Conservation (phyloP, 2,329 filamentous ascomycete species). For the Ophiocordyceps australis region DNA sequence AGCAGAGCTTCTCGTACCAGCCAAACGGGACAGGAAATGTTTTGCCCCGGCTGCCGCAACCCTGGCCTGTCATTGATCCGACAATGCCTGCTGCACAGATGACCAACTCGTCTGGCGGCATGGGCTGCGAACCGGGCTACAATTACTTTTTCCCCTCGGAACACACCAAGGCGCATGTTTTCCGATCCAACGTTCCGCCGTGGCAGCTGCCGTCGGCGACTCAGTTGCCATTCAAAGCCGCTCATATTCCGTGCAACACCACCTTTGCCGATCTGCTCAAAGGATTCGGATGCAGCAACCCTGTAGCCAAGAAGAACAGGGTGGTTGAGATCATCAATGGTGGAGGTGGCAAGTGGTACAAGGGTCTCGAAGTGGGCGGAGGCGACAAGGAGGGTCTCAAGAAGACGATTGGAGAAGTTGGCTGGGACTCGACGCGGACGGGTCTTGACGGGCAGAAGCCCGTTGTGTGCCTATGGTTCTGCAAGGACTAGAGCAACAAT, state of each 20-base stretch:
- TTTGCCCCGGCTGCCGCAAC: conserved; percentile 19
- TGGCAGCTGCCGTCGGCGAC: conserved; percentile 29
- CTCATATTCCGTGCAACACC: conserved; percentile 32
- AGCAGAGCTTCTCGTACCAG: conserved; percentile 13
- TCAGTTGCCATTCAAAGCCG: conserved; percentile 25
- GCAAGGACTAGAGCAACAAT: conserved; percentile 22
- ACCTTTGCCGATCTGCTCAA: conserved; percentile 37
- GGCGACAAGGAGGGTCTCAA: conserved; percentile 27
- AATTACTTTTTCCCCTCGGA: conserved; percentile 41
- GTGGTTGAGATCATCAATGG: conserved; percentile 37
- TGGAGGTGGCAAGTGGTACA: conserved; percentile 40
- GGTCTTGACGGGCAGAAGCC: conserved; percentile 29
- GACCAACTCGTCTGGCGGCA: conserved; percentile 36
- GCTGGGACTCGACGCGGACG: conserved; percentile 35
- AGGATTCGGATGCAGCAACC: conserved; percentile 37
- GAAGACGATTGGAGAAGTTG: conserved; percentile 33
- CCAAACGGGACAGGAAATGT: conserved; percentile 18
- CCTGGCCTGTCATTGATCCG: conserved; percentile 21
- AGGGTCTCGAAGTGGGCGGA: conserved; percentile 30
- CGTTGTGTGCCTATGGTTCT: conserved; percentile 42
- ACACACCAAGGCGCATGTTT: conserved; percentile 41
- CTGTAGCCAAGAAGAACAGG: conserved; percentile 29
- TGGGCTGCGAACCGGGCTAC: conserved; percentile 42
- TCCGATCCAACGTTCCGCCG: conserved; percentile 29
- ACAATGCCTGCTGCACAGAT: conserved; percentile 33